Conservation (phyloP, 1,284 basidiomycete species). For the Ustilago tritici region DNA sequence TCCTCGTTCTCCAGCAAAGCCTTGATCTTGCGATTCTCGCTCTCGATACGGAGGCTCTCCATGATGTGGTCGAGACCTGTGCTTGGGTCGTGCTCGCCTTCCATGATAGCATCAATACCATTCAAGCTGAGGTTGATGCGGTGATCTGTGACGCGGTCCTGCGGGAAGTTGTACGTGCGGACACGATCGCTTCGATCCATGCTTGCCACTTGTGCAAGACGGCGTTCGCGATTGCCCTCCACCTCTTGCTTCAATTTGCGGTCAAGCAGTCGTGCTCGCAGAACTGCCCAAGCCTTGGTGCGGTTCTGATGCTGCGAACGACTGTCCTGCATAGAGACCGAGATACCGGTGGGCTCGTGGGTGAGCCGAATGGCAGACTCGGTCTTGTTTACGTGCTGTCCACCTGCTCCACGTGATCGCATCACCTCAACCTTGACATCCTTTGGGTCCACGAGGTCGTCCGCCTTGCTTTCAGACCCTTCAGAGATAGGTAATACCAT, state of each 20-base stretch:
- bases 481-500: constrained; percentile 67
- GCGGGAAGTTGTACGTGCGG: constrained; percentile 68
- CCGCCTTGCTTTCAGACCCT: constrained; percentile 68
- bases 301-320: constrained; percentile 86
- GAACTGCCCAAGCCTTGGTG: constrained; percentile 65
- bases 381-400: constrained; percentile 99
- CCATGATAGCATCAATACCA: constrained; percentile 63
- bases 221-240: constrained; percentile 54
- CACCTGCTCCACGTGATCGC: constrained; percentile 93
- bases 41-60: constrained; percentile 43
- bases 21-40: constrained; percentile 45
- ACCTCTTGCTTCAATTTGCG: constrained; percentile 59
- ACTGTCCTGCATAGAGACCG: constrained; percentile 98
- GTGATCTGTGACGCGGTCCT: constrained; percentile 69
- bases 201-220: constrained; percentile 63
- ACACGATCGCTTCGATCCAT: constrained; percentile 67
- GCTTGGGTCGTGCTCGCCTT: constrained; percentile 61
- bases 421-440: constrained; percentile 93
- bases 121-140: constrained; percentile 61
- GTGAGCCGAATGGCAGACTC: constrained; percentile 97
- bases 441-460: constrained; percentile 79
- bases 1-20: constrained; percentile 54
- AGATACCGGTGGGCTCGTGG: constrained; percentile 91
- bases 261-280: constrained; percentile 64
- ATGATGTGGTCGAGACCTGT: constrained; percentile 58